These are phyloP conservation scores for Xylaria sp. DNA, from an alignment of 2,329 filamentous ascomycete genomes.

Conservation along the genomic window DNA sequence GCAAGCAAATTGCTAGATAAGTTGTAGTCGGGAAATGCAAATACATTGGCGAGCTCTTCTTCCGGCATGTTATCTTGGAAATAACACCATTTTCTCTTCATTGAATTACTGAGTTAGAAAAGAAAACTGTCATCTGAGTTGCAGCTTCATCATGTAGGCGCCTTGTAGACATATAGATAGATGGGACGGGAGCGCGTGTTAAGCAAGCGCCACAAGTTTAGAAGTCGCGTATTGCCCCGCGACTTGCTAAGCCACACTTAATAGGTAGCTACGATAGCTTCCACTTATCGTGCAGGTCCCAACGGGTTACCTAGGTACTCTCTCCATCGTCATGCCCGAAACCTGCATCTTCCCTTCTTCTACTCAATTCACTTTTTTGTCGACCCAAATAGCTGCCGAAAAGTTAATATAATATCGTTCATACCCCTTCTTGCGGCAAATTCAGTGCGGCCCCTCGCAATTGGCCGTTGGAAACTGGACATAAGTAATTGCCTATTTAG, in stretches of 20 bases:
- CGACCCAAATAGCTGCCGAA: not conserved
- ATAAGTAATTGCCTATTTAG: not conserved
- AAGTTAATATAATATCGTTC: not conserved
- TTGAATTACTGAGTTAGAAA: not conserved
- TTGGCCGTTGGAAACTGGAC: not conserved
- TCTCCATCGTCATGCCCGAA: not conserved
- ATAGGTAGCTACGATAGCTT: not conserved
- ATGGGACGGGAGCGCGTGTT: not conserved
- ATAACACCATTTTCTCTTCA: slow-evolving; percentile 27
- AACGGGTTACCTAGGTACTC: not conserved
- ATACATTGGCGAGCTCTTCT: slow-evolving; percentile 59
- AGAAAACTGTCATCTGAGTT: not conserved
- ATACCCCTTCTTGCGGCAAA: not conserved
- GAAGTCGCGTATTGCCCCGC: slow-evolving; percentile 30
- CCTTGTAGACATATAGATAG: not conserved
- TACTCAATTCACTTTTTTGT: not conserved
- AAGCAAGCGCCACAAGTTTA: slow-evolving; percentile 8
- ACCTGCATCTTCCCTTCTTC: slow-evolving; percentile 1
- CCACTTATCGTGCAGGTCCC: not conserved
- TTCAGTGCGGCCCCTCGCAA: not conserved
- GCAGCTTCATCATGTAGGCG: not conserved
- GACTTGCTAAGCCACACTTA: slow-evolving; percentile 30
- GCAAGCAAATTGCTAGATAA: slow-evolving; percentile 58
- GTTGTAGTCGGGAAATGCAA: slow-evolving; percentile 68
- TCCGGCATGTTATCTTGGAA: slow-evolving; percentile 44